Percentiles rank a stretch among this genome's conserved stretches.
These are phyloP conservation scores for Neurospora sp. DNA, from an alignment of 2,329 filamentous ascomycete genomes.

Conservation along the genomic window DNA sequence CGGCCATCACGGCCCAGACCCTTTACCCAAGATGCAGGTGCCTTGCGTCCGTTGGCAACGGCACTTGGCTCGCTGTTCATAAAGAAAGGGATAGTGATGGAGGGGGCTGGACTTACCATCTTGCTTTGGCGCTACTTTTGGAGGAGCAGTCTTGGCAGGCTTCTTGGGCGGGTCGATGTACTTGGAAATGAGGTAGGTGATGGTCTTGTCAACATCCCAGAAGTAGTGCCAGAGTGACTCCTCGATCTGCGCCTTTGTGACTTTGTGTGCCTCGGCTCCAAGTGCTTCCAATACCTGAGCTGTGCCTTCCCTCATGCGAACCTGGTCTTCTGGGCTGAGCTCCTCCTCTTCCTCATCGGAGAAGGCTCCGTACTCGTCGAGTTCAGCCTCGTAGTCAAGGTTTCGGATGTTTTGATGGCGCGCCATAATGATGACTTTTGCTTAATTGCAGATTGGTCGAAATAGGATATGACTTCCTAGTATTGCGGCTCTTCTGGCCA, in stretches of 20 bases:
- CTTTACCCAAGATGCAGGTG: constrained; percentile 8
- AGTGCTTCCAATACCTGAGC: constrained; percentile 56
- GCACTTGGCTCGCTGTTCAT: background rate
- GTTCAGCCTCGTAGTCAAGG: constrained; percentile 40
- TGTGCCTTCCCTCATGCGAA: constrained; percentile 53
- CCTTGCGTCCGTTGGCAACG: constrained; percentile 2
- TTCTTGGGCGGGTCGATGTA: constrained; percentile 38
- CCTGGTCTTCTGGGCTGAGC: constrained; percentile 37
- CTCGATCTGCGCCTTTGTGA: constrained; percentile 61
- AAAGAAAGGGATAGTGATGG: constrained; percentile 3
- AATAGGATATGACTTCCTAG: background rate
- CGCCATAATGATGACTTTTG: constrained; percentile 28
- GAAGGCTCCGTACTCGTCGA: constrained; percentile 37
- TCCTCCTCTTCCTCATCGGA: constrained; percentile 33
- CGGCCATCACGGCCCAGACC: constrained; percentile 1
- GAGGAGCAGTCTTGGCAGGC: constrained; percentile 21
- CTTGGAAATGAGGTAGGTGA: constrained; percentile 66
- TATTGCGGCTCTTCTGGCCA: background rate
- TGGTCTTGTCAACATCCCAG: constrained; percentile 80
- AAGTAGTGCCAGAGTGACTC: constrained; percentile 94
- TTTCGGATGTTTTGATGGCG: constrained; percentile 38
- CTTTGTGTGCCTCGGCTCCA: constrained; percentile 46
- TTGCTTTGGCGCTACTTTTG: constrained; percentile 13
- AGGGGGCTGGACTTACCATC: constrained; percentile 14
- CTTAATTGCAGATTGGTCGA: background rate